These are phyloP conservation scores for Prunus campanulata DNA, from an alignment of 306 rosid genomes.

Conservation along the genomic window DNA sequence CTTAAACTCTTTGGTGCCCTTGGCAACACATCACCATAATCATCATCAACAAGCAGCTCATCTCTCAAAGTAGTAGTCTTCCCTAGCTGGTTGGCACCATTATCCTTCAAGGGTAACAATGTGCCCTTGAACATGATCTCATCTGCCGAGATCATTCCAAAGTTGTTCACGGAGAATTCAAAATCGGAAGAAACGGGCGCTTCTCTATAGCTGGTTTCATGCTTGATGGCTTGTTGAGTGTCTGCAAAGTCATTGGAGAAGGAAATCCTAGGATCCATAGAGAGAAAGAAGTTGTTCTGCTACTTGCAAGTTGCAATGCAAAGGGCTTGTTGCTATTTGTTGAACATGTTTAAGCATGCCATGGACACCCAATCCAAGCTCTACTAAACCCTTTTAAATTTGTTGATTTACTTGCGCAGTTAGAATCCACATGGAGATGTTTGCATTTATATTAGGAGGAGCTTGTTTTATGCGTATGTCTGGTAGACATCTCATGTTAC, in stretches of 20 bases:
- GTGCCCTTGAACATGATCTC: constrained; percentile 70
- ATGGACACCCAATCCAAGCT: constrained; percentile 33
- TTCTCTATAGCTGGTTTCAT: constrained; percentile 69
- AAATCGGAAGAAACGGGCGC: constrained; percentile 96
- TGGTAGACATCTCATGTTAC: constrained; percentile 75
- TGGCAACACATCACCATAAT: constrained; percentile 25
- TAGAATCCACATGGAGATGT: constrained; percentile 67
- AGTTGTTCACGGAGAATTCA: constrained; percentile 76
- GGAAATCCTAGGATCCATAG: constrained; percentile 91
- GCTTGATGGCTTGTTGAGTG: constrained; percentile 52
- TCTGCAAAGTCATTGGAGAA: constrained; percentile 92
- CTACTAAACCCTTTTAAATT: constrained; percentile 11
- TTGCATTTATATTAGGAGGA: constrained; percentile 40
- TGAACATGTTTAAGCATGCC: constrained; percentile 42
- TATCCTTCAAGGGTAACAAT: constrained; percentile 70
- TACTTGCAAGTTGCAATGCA: not conserved
- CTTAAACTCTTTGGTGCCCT: constrained; percentile 55
- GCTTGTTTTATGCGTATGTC: constrained; percentile 42
- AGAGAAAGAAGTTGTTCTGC: not conserved
- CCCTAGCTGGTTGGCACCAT: constrained; percentile 30
- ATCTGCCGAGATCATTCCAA: constrained; percentile 76
- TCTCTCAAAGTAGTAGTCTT: constrained; percentile 84
- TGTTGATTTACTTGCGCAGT: constrained; percentile 34
- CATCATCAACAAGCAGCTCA: constrained; percentile 53
- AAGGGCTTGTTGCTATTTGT: constrained; percentile 32